Percentiles rank a stretch among this genome's conserved stretches.
phyloP scores from a whole-genome alignment of 257 asterid genomes.

The Thymus mandschuricus region DNA sequence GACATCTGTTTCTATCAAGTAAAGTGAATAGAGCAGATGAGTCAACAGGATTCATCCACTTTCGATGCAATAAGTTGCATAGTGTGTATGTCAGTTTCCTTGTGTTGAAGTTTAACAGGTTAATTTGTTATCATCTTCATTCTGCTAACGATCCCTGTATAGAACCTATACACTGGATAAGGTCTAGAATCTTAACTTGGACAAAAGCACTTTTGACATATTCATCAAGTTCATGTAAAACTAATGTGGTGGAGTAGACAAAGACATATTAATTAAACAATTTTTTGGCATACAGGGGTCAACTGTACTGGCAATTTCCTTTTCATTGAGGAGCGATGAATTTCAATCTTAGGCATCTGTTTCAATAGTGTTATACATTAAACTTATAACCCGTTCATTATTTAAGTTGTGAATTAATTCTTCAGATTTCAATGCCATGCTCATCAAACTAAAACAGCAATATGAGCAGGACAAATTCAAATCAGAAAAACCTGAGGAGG shows the following conservation, averaged over 20 bases:
- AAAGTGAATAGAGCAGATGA: no score
- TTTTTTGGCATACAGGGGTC: slow-evolving; percentile 4
- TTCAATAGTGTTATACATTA: slow-evolving; percentile 5
- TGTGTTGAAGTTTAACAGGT: neutral
- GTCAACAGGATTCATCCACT: neutral
- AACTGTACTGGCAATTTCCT: slow-evolving; percentile 1
- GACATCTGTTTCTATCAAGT: slow-evolving; percentile 9
- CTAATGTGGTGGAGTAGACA: slow-evolving; percentile 15
- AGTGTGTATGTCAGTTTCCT: slow-evolving; percentile 6
- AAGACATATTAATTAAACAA: slow-evolving; percentile 14
- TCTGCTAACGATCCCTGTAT: neutral
- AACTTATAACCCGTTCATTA: slow-evolving; percentile 10
- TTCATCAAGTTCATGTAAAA: slow-evolving; percentile 19
- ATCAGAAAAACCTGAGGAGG: slow-evolving; percentile 52
- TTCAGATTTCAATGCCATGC: slow-evolving; percentile 23
- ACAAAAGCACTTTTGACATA: slow-evolving; percentile 14
- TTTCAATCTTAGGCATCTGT: neutral
- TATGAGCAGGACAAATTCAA: slow-evolving; percentile 28
- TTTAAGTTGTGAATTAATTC: slow-evolving; percentile 13
- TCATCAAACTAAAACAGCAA: slow-evolving; percentile 8
- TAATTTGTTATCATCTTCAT: slow-evolving; percentile 15
- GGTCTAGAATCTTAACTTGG: slow-evolving; percentile 14
- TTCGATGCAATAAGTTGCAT: slow-evolving; percentile 3
- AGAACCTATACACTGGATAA: slow-evolving; percentile 8
- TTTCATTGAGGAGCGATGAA: slow-evolving; percentile 10